Conservation (phyloP, 1,284 basidiomycete species). For the Spongiforma sp. region DNA sequence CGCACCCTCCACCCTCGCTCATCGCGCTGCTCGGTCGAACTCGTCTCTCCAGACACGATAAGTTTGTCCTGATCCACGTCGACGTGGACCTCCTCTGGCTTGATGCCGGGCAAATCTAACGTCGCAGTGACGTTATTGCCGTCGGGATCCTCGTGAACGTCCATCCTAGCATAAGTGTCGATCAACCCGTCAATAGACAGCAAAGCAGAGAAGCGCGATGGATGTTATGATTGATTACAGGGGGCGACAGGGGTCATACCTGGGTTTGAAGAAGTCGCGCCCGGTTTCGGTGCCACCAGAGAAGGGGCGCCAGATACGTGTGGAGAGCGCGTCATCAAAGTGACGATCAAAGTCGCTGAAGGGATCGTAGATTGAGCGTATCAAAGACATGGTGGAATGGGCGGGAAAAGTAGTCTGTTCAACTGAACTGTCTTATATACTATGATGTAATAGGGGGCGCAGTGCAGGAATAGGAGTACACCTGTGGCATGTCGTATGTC, state of each 20-base stretch:
- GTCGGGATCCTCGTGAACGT: conserved; percentile 49
- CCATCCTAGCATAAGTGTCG: conserved; percentile 45
- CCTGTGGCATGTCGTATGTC: too few species aligned
- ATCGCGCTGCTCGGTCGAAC: conserved; percentile 38
- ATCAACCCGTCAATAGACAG: too few species aligned
- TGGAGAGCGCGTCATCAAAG: conserved; percentile 50
- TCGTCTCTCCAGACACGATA: conserved; percentile 50
- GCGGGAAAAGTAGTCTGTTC: too few species aligned
- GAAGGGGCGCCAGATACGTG: conserved; percentile 31
- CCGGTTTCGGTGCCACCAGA: conserved; percentile 10
- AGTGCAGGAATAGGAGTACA: too few species aligned
- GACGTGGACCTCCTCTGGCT: conserved; percentile 47
- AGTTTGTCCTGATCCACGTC: conserved; percentile 50
- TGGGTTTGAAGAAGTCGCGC: conserved; percentile 32
- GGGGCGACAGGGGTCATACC: too few species aligned
- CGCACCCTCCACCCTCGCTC: conserved; percentile 53
- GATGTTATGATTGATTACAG: too few species aligned
- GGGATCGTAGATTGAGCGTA: too few species aligned
- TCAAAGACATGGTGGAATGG: too few species aligned
- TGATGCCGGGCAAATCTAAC: conserved; percentile 56
- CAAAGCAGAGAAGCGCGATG: too few species aligned
- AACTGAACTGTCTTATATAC: too few species aligned
- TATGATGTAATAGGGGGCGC: too few species aligned
- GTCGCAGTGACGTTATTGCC: conserved; percentile 49
- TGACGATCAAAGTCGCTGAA: too few species aligned